phyloP scores from a whole-genome alignment of 2,329 filamentous ascomycete genomes.

The Phoma herbarum region DNA sequence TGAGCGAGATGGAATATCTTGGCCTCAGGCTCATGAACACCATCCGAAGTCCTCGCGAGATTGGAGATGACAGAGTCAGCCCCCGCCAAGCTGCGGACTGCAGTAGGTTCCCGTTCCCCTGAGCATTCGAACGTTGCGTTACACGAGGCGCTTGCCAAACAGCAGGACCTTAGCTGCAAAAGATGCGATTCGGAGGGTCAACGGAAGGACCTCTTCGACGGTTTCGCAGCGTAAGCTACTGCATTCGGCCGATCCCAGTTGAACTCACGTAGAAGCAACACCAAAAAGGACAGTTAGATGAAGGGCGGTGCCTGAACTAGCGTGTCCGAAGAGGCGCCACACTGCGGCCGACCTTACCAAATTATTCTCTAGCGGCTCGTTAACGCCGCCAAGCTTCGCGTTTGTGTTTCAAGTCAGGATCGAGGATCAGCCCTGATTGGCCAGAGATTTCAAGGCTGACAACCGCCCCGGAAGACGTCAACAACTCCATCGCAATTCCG shows the following conservation, averaged over 20 bases:
- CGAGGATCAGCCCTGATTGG: conserved; percentile 38
- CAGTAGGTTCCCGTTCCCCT: conserved; percentile 15
- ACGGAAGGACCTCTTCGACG: conserved; percentile 19
- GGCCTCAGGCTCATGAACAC: conserved; percentile 21
- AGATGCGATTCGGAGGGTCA: background rate
- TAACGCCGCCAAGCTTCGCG: conserved; percentile 26
- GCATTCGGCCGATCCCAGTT: conserved; percentile 14
- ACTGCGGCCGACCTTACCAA: conserved; percentile 34
- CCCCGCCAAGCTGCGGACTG: conserved; percentile 15
- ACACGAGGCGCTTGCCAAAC: conserved; percentile 9
- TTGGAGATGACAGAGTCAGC: conserved; percentile 25
- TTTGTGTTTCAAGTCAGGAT: conserved; percentile 46
- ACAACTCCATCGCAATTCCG: conserved; percentile 27
- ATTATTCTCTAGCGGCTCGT: conserved; percentile 28
- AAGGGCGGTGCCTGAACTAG: conserved; percentile 44
- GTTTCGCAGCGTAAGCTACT: conserved; percentile 23
- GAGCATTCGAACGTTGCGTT: conserved; percentile 14
- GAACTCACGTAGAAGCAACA: conserved; percentile 6
- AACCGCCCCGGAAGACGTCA: conserved; percentile 29
- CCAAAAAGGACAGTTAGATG: conserved; percentile 30
- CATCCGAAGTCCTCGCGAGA: conserved; percentile 17
- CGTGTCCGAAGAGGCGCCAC: conserved; percentile 41
- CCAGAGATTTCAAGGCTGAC: conserved; percentile 32
- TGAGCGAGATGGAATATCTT: conserved; percentile 23
- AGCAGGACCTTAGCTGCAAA: background rate